Base-by-base conservation (phyloP, 495 filamentous ascomycete genomes). In the Aspergillus cristatus region DNA sequence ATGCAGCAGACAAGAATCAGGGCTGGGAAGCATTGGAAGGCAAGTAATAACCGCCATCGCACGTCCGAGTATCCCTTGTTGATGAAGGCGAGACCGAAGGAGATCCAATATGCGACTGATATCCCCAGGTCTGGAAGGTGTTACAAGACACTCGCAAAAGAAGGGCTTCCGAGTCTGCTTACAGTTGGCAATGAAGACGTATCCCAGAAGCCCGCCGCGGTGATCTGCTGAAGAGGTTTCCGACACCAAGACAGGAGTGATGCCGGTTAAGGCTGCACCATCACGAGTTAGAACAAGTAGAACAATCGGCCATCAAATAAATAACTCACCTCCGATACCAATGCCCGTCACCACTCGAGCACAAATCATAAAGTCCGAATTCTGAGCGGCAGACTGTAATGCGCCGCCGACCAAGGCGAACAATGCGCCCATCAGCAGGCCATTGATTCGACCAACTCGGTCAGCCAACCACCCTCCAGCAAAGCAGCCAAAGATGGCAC, bases 31-130 rank as follows among this genome's bases (percentile, higher is more conserved):
- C 65, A 69, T 41, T 74, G 70, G 42, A 75, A 70, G 1, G 71
- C 73, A 3, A 79, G 62, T 7, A 71, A 51, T 25, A 77, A 74
- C 3, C 74, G 59, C 72, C 72, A 74, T 48, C 71, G 49, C 30
- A 78, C 51, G 26, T 67, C 59, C 11, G 65, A 63, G 38, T 70
- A 63, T 16, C 67, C 70, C 37, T 67, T 50, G 35, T 74, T 48
- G 43, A 75, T 53, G 38, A 69, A 72, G 10, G 72, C 61, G 30
- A 78, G 57, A 28, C 73, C 71, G 42, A 76, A 79, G 14, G 71
- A 70, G 40, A 79, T 59, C 76, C 75, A 81, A 54, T 80, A 79
- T 6, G 76, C 75, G 18, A 80, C 53, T 3, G 69, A 67, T 20
- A 82, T 75, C 35, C 76, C 75, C 8, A 78, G 57, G 44, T 75